These are phyloP conservation scores for Oldenlandia corymbosa DNA, from an alignment of 257 asterid genomes.

Conservation along the genomic window DNA sequence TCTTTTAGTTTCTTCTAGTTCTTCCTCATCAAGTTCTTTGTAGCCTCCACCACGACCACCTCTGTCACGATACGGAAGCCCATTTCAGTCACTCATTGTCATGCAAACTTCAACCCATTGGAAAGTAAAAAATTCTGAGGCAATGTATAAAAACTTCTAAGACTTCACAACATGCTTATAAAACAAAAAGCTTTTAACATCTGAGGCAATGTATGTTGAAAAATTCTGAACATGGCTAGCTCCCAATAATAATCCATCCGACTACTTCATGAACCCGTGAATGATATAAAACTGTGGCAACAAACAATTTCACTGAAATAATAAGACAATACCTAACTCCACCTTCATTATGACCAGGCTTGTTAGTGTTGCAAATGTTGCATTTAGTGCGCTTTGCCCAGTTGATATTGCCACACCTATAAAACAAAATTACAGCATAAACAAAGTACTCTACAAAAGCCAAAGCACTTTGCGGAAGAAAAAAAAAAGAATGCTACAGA, in stretches of 20 bases:
- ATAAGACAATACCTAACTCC: conserved; percentile 72
- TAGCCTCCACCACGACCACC: conserved; percentile 99
- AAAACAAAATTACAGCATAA: conserved; percentile 18
- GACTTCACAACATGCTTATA: background rate
- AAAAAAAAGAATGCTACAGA: background rate
- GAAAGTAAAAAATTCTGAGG: too few relatives aligned
- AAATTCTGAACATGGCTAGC: background rate
- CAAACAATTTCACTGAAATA: background rate
- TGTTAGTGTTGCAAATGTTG: conserved; percentile 97
- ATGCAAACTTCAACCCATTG: background rate
- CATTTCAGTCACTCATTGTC: background rate
- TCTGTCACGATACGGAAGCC: conserved; percentile 34
- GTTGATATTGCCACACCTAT: conserved; percentile 95
- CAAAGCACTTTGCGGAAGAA: background rate
- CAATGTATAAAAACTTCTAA: background rate
- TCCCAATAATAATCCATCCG: background rate
- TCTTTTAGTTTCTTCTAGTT: conserved; percentile 84
- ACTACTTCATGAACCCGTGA: background rate
- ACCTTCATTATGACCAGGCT: conserved; percentile 91
- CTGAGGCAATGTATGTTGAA: background rate
- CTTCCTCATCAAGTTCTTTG: conserved; percentile 97
- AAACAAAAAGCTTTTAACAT: background rate
- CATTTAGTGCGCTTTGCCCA: conserved; percentile 98
- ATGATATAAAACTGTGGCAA: background rate
- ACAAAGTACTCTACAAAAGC: background rate